Evolutionary conservation across 2,329 filamentous ascomycete species (phyloP), one percentile per base, ranked within the genome.

Genomic region (Coniochaeta prunicola): DNA sequence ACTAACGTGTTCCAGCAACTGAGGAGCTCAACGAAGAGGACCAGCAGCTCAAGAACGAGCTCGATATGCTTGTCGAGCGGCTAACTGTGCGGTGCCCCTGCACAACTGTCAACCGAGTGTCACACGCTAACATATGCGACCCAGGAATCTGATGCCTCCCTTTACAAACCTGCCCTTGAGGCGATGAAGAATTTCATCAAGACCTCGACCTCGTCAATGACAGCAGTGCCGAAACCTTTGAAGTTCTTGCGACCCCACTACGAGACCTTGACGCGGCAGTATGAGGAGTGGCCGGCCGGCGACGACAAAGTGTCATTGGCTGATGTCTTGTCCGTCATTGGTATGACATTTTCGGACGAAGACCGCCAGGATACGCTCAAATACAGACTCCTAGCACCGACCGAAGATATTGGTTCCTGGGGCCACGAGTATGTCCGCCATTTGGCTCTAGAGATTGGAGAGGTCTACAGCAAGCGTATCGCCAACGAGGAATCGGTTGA

Each of bases 131-230:
- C 68, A 66, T 68, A 30, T 13, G 26, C 12, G 48, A 50, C 61
- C 3, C 69, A 96, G 91, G 94, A 97, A 79, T 82, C 88, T 65
- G 90, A 97, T 76, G 82, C 83, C 65, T 87, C 86, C 60, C 88
- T 97, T 66, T 97, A 97, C 80, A 93, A 92, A 74, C 85, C 92
- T 60, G 90, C 94, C 58, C 81, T 99, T 66, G 92, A 97, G 75
- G 89, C 92, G 66, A 97, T 99, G 86, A 97, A 97, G 80, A 91
- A 88, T 69, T 96, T 91, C 71, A 99, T 99, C 81, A 97, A 97
- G 81, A 99, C 94, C 59, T 96, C 94, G 61, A 99, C 94, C 65
- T 97, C 92, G 60, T 99, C 96, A 53, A 99, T 99, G 94, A 99
- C 94, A 55, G 94, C 94, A 61, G 94, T 99, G 62, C 94, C 96